Conservation (phyloP, 176 grass and related monocot species). For the Tillandsia leiboldiana region DNA sequence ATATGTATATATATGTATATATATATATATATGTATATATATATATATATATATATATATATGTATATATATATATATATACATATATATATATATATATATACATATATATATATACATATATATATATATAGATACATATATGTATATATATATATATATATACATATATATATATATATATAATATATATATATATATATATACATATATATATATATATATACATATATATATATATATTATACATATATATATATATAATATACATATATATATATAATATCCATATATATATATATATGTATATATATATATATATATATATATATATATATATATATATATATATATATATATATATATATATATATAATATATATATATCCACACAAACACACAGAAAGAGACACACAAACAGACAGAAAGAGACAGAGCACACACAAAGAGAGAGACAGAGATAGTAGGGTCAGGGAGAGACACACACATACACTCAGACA, state of each 20-base stretch:
- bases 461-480: no score
- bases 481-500: no score
- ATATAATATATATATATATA: background rate
- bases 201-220: background rate
- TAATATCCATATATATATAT: no score
- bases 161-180: background rate
- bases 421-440: no score
- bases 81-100: background rate
- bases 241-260: no score
- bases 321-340: background rate
- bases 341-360: conserved; percentile 10
- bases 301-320: background rate
- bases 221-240: background rate
- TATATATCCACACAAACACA: no score
- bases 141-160: conserved; percentile 1
- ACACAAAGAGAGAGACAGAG: no score
- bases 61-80: conserved; percentile 13
- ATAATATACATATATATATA: no score
- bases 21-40: conserved; percentile 1
- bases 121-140: no score
- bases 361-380: conserved; percentile 20
- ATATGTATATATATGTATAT: background rate
- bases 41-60: background rate
- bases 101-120: conserved; percentile 1
- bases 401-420: no score